Evolutionary conservation across 2,329 filamentous ascomycete genomes (phyloP).

Genomic region (Diaporthe eres): DNA sequence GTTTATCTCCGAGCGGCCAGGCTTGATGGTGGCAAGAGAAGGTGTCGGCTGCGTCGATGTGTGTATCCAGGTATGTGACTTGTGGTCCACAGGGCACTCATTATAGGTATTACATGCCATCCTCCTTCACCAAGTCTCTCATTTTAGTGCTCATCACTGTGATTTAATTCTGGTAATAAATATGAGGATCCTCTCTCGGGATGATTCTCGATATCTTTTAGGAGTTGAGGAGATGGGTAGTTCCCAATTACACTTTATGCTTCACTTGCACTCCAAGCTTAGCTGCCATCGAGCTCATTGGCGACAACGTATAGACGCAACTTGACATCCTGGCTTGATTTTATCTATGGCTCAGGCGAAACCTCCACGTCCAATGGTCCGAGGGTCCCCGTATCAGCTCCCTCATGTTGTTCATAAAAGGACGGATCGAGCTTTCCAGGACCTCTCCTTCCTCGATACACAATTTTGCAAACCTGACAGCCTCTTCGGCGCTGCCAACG

Average conservation of each 20-base stretch:
- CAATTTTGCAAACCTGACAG: conserved; percentile 50
- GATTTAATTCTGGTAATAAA: not conserved
- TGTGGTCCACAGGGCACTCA: too few species aligned
- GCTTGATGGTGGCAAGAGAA: not conserved
- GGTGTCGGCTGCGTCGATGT: too few species aligned
- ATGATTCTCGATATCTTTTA: not conserved
- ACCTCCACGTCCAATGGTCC: conserved; percentile 49
- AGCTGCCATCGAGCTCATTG: not conserved
- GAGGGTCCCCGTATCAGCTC: conserved; percentile 49
- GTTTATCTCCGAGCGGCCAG: not conserved
- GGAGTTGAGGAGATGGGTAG: not conserved
- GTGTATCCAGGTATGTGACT: too few species aligned
- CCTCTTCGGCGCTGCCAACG: conserved; percentile 50
- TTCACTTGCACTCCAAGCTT: not conserved
- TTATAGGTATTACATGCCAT: too few species aligned
- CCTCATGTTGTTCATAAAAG: conserved; percentile 52
- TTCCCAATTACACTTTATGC: too few species aligned
- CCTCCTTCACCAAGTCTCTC: too few species aligned
- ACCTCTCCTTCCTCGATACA: conserved; percentile 47
- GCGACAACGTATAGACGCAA: not conserved
- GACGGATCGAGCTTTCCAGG: conserved; percentile 51
- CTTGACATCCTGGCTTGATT: too few species aligned
- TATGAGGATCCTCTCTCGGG: not conserved
- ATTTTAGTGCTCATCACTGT: too few species aligned
- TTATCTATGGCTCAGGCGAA: conserved; percentile 18